Percentiles rank a stretch among this genome's conserved stretches.
These are phyloP conservation scores for Diplocarpon mali DNA, from an alignment of 2,329 filamentous ascomycete species.

Conservation along the genomic window DNA sequence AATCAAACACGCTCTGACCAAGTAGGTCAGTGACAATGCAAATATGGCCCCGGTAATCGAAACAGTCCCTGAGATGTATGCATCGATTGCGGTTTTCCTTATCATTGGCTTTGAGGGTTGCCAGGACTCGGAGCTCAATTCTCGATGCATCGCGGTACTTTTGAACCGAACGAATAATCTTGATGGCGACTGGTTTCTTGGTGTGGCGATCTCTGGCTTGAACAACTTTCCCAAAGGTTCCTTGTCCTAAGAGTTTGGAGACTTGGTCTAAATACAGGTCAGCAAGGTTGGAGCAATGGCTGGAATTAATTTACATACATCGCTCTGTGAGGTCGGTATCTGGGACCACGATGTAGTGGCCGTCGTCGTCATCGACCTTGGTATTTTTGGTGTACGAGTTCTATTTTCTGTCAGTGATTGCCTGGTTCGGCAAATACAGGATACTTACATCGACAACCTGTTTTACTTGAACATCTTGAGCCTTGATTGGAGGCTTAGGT, in stretches of 20 bases:
- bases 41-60: conserved; percentile 94
- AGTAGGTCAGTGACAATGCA: conserved; percentile 71
- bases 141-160: conserved; percentile 95
- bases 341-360: conserved; percentile 88
- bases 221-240: conserved; percentile 97
- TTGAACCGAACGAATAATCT: conserved; percentile 95
- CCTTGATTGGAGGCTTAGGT: conserved; percentile 80
- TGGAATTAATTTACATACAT: conserved; percentile 51
- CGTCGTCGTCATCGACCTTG: conserved; percentile 92
- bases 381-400: conserved; percentile 41
- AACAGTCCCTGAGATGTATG: conserved; percentile 92
- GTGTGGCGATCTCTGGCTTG: conserved; percentile 75
- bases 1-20: conserved; percentile 96
- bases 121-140: conserved; percentile 87
- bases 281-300: conserved; percentile 11
- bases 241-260: conserved; percentile 80
- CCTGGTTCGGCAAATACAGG: background rate
- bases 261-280: conserved; percentile 59
- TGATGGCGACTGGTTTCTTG: conserved; percentile 75
- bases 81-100: conserved; percentile 87
- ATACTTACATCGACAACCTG: conserved; percentile 51
- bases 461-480: conserved; percentile 60
- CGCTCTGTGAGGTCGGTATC: conserved; percentile 77
- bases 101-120: conserved; percentile 86
- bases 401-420: conserved; percentile 19